Percentiles rank a stretch among this genome's conserved stretches.
phyloP scores from a whole-genome alignment of 2,329 filamentous ascomycete genomes.

The Pseudogymnoascus sp. region DNA sequence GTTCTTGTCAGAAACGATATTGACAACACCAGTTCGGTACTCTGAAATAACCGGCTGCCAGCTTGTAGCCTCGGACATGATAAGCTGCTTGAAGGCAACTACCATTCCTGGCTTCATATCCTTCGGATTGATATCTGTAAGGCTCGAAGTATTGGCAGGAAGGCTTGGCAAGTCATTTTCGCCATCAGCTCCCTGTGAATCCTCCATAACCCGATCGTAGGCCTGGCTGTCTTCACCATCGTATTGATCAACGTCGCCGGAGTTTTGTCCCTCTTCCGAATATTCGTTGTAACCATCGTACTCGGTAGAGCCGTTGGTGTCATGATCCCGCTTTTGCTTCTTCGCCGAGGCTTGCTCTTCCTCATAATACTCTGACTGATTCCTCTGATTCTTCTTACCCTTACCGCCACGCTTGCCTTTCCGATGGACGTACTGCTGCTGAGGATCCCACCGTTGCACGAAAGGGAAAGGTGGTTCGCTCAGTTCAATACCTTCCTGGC shows the following conservation, averaged over 20 bases:
- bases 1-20: slow-evolving; percentile 44
- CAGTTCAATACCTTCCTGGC: slow-evolving; percentile 57
- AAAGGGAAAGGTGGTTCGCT: slow-evolving; percentile 83
- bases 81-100: slow-evolving; percentile 59
- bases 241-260: slow-evolving; percentile 20
- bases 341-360: slow-evolving; percentile 32
- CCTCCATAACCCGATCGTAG: slow-evolving; percentile 21
- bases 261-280: slow-evolving; percentile 25
- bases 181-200: slow-evolving; percentile 22
- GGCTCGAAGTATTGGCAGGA: slow-evolving; percentile 45
- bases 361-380: slow-evolving; percentile 33
- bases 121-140: slow-evolving; percentile 41
- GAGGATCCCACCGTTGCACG: slow-evolving; percentile 77
- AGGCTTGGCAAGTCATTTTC: slow-evolving; percentile 56
- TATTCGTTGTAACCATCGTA: slow-evolving; percentile 32
- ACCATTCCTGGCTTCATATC: slow-evolving; percentile 51
- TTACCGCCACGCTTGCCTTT: slow-evolving; percentile 36
- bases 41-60: slow-evolving; percentile 57
- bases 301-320: slow-evolving; percentile 33
- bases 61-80: slow-evolving; percentile 51
- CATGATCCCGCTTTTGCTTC: slow-evolving; percentile 41
- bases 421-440: slow-evolving; percentile 47
- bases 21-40: slow-evolving; percentile 57
- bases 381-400: slow-evolving; percentile 39
- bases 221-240: slow-evolving; percentile 17